Evolutionary conservation across 208 protist genomes (phyloP).

Genomic region (Acanthamoeba triangularis): DNA sequence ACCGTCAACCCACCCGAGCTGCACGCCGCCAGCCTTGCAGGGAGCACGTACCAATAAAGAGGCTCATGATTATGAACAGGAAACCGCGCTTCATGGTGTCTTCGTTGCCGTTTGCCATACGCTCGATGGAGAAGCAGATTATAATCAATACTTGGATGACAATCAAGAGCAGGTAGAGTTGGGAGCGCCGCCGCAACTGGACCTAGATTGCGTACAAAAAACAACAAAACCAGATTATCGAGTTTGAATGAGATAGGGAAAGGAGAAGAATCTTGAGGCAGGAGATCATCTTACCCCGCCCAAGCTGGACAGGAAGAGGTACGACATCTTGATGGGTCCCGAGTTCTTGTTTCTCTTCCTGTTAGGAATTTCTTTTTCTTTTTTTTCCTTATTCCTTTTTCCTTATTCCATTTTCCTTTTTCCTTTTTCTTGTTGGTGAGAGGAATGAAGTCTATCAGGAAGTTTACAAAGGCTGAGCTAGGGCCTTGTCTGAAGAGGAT

Average conservation of each 20-base stretch:
- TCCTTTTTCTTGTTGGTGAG: no score
- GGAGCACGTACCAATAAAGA: not conserved
- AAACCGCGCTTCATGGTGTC: constrained; percentile 20
- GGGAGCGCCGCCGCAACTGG: not conserved
- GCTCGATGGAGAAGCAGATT: constrained; percentile 33
- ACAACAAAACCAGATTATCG: not conserved
- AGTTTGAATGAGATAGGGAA: not conserved
- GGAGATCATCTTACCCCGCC: not conserved
- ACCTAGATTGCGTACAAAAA: not conserved
- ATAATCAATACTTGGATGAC: not conserved
- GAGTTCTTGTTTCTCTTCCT: not conserved
- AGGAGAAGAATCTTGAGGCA: not conserved
- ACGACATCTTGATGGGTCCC: not conserved
- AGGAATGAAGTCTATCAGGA: no score
- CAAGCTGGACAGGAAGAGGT: constrained; percentile 49
- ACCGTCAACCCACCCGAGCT: not conserved
- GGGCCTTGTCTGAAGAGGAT: no score
- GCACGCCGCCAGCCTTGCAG: not conserved
- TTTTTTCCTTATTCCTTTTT: not conserved
- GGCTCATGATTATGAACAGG: constrained; percentile 32
- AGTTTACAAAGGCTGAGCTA: no score
- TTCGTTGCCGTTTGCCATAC: constrained; percentile 28
- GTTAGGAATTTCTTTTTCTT: not conserved
- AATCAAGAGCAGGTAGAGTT: not conserved
- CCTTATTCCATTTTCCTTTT: not conserved